phyloP scores from a whole-genome alignment of 2,329 filamentous ascomycete species.

The Fusarium setosum region DNA sequence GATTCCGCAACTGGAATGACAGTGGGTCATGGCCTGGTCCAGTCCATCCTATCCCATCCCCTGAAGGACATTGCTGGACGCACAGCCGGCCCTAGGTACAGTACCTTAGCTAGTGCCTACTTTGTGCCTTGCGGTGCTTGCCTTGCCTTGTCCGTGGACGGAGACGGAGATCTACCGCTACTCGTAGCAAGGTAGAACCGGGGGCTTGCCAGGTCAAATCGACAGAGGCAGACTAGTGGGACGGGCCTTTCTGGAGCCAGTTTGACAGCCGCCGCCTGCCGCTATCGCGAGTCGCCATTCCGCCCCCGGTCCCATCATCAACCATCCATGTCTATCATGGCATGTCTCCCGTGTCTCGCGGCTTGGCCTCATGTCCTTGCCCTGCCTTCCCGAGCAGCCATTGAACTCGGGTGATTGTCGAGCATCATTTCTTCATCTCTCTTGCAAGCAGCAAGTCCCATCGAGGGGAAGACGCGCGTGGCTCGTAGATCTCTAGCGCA shows the following conservation, averaged over 20 bases:
- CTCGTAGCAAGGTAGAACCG: conserved; percentile 30
- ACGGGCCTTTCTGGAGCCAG: conserved; percentile 43
- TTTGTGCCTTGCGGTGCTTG: conserved; percentile 18
- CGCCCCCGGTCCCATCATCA: conserved; percentile 17
- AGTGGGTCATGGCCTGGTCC: conserved; percentile 35
- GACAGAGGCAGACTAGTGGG: conserved; percentile 43
- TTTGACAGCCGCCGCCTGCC: conserved; percentile 45
- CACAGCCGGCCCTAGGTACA: not conserved
- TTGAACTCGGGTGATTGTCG: conserved; percentile 20
- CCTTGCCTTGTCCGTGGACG: conserved; percentile 16
- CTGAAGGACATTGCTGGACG: conserved; percentile 15
- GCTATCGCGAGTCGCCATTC: conserved; percentile 17
- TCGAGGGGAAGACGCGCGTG: conserved; percentile 10
- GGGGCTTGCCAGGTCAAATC: conserved; percentile 34
- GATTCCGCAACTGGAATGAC: conserved; percentile 45
- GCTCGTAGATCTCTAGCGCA: conserved; percentile 23
- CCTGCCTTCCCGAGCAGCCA: conserved; percentile 19
- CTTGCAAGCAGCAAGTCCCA: conserved; percentile 13
- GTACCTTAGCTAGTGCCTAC: not conserved
- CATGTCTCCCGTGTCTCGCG: conserved; percentile 29
- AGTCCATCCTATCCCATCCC: conserved; percentile 27
- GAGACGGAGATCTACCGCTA: conserved; percentile 37
- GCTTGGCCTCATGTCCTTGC: conserved; percentile 20
- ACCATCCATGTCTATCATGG: conserved; percentile 30
- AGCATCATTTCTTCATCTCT: conserved; percentile 36